These are phyloP conservation scores for Phaeosphaeriaceae sp. DNA, from an alignment of 2,329 filamentous ascomycete species.

Conservation along the genomic window DNA sequence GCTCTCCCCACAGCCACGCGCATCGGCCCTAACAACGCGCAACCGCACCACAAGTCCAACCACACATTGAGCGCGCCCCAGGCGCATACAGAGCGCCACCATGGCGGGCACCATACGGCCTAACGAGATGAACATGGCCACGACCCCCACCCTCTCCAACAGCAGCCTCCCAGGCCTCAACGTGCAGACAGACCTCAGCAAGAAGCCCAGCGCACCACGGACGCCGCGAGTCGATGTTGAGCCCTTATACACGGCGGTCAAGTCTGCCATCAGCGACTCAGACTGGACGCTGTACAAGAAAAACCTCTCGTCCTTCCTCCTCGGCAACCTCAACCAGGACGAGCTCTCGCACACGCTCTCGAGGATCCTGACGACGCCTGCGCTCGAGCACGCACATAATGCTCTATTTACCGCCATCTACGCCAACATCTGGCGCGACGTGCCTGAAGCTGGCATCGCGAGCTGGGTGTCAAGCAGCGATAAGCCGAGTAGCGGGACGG, in stretches of 20 bases:
- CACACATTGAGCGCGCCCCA: conserved; percentile 18
- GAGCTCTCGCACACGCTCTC: conserved; percentile 65
- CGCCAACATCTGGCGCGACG: conserved; percentile 65
- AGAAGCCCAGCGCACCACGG: conserved; percentile 57
- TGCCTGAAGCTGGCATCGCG: conserved; percentile 68
- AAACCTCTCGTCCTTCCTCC: conserved; percentile 62
- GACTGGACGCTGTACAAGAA: conserved; percentile 68
- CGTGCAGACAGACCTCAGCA: conserved; percentile 51
- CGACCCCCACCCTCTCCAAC: conserved; percentile 42
- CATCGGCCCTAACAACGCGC: conserved; percentile 16
- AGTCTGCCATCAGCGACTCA: conserved; percentile 62
- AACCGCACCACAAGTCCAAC: conserved; percentile 8
- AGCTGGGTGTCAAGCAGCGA: conserved; percentile 73
- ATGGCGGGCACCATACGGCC: conserved; percentile 50
- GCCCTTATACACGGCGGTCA: conserved; percentile 67
- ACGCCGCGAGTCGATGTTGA: conserved; percentile 69
- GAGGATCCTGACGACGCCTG: conserved; percentile 61
- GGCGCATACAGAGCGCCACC: conserved; percentile 16
- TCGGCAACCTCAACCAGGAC: conserved; percentile 67
- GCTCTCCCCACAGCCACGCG: conserved; percentile 20
- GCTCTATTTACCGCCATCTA: conserved; percentile 66
- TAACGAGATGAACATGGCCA: conserved; percentile 45
- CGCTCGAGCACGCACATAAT: conserved; percentile 67
- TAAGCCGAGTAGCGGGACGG: conserved; percentile 72
- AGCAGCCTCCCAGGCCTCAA: conserved; percentile 41